Evolutionary conservation across 1,139 yeast genomes (phyloP), one percentile per base, ranked within the genome.

Genomic region (Suhomyces coccinellae): DNA sequence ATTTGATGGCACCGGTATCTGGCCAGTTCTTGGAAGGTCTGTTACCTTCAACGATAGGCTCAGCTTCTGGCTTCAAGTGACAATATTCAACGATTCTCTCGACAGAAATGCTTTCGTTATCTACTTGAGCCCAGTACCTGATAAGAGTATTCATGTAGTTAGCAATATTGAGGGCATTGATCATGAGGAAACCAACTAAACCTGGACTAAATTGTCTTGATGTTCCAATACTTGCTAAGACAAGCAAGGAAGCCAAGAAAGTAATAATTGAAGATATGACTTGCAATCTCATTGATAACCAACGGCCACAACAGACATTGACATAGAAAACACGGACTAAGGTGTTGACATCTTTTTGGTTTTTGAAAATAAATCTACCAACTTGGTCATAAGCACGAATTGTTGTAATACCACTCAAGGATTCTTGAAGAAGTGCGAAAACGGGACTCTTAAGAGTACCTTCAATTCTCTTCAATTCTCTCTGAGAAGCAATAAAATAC

Each of bases 261-360:
- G 69, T 62, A 33, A 71, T 61, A 20, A 65, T 31, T 1, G 74
- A 62, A 9, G 74, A 65, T 36, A 70, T 66, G 6, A 60, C 57
- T 48, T 67, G 73, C 43, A 71, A 62, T 49, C 75, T 60, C 63
- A 69, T 62, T 2, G 72, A 64, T 36, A 71, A 61, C 76, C 76
- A 71, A 47, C 75, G 64, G 44, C 65, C 67, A 44, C 64, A 54
- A 13, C 58, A 55, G 14, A 59, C 57, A 41, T 57, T 61, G 13
- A 62, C 50, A 50, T 59, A 59, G 28, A 56, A 57, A n/a, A 58
- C 58, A 31, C 51, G 55, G 12, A 57, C 50, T 44, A 56, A 61
- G 8, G 50, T 52, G 44, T 67, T 60, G 29, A 65, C 52, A 38
- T 59, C 57, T 2, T 34, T 38, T 32, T 53, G 56, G 37, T 61